Evolutionary conservation across 306 rosid genomes (phyloP), one percentile per base, ranked within the genome.

Genomic region (Dryas alaskensis): DNA sequence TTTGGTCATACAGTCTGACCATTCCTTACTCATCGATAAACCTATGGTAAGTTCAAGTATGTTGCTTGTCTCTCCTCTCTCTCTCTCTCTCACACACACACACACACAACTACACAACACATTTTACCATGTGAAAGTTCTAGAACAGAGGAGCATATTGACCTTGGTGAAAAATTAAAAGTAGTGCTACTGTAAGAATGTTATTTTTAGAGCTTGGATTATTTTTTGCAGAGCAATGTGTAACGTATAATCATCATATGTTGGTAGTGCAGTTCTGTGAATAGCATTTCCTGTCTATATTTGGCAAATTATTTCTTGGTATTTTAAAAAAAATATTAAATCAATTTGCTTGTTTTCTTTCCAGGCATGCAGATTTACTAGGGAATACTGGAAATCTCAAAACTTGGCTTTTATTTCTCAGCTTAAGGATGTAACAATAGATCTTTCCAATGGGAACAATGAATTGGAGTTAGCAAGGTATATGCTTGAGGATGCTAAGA

Each of bases 311-410:
- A 22, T 58, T 2, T 58, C 22, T 58, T 22, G 3, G 40, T 22
- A 31, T 31, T 31, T 31, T 31, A 1, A 31, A 22, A 19, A 22
- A 22, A 7, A 27, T 54, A 17, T 6, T 25, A 54, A 17, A 8
- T 48, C 4, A 1, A 8, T 4, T 60, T 27, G 44, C n/a, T 10
- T 27, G 7, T 25, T 60, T 31, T 2, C 25, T 39, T 61, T 39
- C 67, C 67, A 61, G 67, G 46, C 14, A 61, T 61, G 47, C 47
- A 39, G 47, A 61, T 61, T 61, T 39, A 44, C 37, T 39, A 61
- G 25, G 67, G 39, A 44, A 13, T 61, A 5, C 22, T 40, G 67
- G 67, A 61, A 61, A 61, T 61, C 47, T 10, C 67, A 61, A 39
- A 61, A 39, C 5, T 39, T 61, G 67, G 6, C 47, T 2, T 37